phyloP scores from a whole-genome alignment of 139 green algal species.

The Astrephomene gubernaculifera region DNA sequence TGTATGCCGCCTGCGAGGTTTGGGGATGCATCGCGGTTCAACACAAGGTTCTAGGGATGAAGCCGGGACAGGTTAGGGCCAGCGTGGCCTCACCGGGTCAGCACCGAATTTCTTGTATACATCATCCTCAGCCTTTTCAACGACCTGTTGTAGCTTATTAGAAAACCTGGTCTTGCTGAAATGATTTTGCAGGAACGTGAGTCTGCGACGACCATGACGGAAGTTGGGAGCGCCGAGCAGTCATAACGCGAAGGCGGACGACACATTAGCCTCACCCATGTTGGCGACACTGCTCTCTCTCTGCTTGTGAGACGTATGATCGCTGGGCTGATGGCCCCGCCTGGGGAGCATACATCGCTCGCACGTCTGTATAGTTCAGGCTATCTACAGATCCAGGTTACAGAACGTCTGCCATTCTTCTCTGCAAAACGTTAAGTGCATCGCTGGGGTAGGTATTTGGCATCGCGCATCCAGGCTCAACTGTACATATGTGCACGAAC shows the following conservation, averaged over 20 bases:
- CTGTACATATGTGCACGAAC: no score
- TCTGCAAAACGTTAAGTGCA: no score
- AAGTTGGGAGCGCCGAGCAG: no score
- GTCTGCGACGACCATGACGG: neutral
- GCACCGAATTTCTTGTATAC: neutral
- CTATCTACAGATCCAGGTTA: neutral
- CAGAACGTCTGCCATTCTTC: no score
- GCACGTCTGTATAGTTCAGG: neutral
- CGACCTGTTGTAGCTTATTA: neutral
- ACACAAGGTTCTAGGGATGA: no score
- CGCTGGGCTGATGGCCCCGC: neutral
- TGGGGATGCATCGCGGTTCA: no score
- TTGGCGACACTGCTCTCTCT: neutral
- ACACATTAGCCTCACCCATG: neutral
- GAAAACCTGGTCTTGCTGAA: neutral
- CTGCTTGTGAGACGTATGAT: neutral
- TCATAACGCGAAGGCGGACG: no score
- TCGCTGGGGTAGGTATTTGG: no score
- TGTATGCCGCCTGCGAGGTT: neutral
- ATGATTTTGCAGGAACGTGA: neutral
- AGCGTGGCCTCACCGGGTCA: neutral
- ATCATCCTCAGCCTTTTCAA: slow-evolving; percentile 15
- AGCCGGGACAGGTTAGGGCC: no score
- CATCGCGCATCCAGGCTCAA: no score
- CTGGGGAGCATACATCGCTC: neutral